Percentiles rank a stretch among this genome's conserved stretches.
These are phyloP conservation scores for Lasiosphaeria hispida DNA, from an alignment of 495 filamentous ascomycete species.

Conservation along the genomic window DNA sequence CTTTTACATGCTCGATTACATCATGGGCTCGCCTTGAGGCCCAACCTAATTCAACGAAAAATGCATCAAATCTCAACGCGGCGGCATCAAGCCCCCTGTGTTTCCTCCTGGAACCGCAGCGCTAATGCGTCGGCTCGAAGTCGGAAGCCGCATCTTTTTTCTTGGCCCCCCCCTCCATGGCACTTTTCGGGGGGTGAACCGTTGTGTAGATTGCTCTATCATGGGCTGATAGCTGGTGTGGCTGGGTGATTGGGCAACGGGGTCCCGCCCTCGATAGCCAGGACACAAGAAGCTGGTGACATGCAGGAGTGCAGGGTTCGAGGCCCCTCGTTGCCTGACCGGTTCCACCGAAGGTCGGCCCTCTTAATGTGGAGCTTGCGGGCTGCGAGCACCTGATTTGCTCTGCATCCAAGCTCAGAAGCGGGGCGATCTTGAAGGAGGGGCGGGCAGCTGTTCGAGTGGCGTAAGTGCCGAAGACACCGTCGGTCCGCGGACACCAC, in stretches of 20 bases:
- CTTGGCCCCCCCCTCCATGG: slow-evolving; percentile 6
- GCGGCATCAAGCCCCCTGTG: slow-evolving; percentile 7
- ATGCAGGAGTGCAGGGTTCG: background rate
- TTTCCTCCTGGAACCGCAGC: slow-evolving; percentile 8
- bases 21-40: slow-evolving; percentile 21
- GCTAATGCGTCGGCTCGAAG: background rate
- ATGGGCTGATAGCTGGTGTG: slow-evolving; percentile 9
- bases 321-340: background rate
- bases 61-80: slow-evolving; percentile 5
- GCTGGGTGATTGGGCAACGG: slow-evolving; percentile 1
- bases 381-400: background rate
- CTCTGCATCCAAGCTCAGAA: background rate
- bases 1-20: slow-evolving; percentile 31
- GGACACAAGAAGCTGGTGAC: background rate
- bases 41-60: slow-evolving; percentile 21
- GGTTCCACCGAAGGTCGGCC: background rate
- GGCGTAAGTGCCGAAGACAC: background rate
- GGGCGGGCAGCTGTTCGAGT: background rate
- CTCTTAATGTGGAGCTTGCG: background rate
- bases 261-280: background rate
- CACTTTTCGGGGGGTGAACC: slow-evolving; percentile 1
- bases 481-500: no score
- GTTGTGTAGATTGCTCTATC: slow-evolving; percentile 7
- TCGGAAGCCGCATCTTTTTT: slow-evolving; percentile 11
- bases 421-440: background rate